Percentiles rank a stretch among this genome's conserved stretches.
Evolutionary conservation across 2,329 filamentous ascomycete genomes (phyloP).

Genomic region (Bipolaris bicolor): DNA sequence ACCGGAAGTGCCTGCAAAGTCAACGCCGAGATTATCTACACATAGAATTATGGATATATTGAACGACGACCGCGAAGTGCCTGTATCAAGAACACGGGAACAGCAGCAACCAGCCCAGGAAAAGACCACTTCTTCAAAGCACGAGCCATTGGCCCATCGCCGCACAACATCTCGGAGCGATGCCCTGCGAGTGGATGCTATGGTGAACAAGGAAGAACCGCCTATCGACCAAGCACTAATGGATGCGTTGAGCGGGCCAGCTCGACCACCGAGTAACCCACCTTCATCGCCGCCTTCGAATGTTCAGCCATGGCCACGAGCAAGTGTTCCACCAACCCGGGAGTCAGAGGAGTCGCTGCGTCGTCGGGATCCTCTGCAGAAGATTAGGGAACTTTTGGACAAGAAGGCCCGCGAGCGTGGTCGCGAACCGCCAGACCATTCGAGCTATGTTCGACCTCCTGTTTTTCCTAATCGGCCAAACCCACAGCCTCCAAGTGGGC

Average conservation of each 20-base stretch:
- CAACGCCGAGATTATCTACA: conserved; percentile 37
- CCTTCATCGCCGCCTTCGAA: conserved; percentile 28
- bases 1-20: conserved; percentile 25
- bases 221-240: conserved; percentile 32
- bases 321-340: conserved; percentile 18
- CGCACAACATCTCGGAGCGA: conserved; percentile 29
- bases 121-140: conserved; percentile 24
- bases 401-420: conserved; percentile 33
- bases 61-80: conserved; percentile 44
- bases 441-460: conserved; percentile 17
- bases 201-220: conserved; percentile 28
- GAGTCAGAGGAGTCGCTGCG: conserved; percentile 35
- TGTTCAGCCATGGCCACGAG: conserved; percentile 22
- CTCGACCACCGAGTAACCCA: conserved; percentile 23
- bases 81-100: conserved; percentile 29
- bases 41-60: conserved; percentile 49
- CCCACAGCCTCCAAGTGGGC: conserved; percentile 5
- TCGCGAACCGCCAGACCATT: conserved; percentile 24
- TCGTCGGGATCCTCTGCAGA: conserved; percentile 33
- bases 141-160: conserved; percentile 20
- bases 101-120: conserved; percentile 24
- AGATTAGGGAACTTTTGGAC: conserved; percentile 35
- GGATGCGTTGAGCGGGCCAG: conserved; percentile 26
- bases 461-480: conserved; percentile 1
- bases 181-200: conserved; percentile 25